A percentile compares a stretch with the other conserved stretches of the same genome.
Evolutionary conservation across 495 filamentous ascomycete genomes (phyloP).

Genomic region (Penicillium subrubescens): DNA sequence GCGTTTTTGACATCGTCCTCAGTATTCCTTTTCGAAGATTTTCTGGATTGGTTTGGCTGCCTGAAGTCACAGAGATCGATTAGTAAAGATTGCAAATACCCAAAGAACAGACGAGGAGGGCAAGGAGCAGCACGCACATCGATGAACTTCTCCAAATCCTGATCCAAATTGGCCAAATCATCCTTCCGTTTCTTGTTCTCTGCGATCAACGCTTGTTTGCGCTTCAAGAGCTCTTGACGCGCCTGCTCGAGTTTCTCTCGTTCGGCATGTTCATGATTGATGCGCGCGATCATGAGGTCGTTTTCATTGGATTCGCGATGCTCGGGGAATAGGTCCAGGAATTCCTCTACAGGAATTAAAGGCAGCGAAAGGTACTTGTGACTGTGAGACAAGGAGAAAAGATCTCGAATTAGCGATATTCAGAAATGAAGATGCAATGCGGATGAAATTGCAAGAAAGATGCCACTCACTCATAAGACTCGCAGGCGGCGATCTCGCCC

Average conservation of each 20-base stretch:
- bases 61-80: constrained; percentile 40
- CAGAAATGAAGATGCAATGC: constrained; percentile 5
- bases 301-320: constrained; percentile 68
- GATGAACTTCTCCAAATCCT: constrained; percentile 88
- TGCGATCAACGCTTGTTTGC: constrained; percentile 87
- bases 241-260: constrained; percentile 86
- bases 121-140: no score
- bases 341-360: constrained; percentile 80
- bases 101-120: not conserved
- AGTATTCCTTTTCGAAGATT: constrained; percentile 75
- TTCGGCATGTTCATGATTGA: constrained; percentile 86
- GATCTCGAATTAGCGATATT: constrained; percentile 14
- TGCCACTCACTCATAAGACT: constrained; percentile 82
- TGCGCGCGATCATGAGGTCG: constrained; percentile 85
- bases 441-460: not conserved
- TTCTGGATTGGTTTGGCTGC: constrained; percentile 84
- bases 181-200: constrained; percentile 97
- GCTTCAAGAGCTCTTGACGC: constrained; percentile 80
- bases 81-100: not conserved
- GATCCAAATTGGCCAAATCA: constrained; percentile 83
- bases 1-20: constrained; percentile 15
- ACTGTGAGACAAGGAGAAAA: constrained; percentile 43
- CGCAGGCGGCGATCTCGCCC: constrained; percentile 88
- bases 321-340: constrained; percentile 77
- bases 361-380: constrained; percentile 87